Conservation (phyloP, 1,139 yeast species). For the Geotrichum restrictum region DNA sequence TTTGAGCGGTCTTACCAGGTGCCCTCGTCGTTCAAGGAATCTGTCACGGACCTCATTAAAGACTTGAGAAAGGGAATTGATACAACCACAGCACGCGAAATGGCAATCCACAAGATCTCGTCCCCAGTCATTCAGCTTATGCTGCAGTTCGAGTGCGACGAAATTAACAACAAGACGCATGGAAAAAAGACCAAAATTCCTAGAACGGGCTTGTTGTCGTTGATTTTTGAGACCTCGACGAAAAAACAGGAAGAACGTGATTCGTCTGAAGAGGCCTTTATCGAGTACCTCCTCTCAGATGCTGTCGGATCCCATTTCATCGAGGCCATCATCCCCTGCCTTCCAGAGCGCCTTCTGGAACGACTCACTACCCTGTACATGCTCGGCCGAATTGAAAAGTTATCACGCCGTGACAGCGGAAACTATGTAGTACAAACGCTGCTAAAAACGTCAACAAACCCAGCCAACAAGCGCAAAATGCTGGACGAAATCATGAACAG, state of each 20-base stretch:
- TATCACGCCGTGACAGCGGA: constrained; percentile 79
- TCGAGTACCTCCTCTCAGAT: constrained; percentile 79
- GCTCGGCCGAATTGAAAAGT: constrained; percentile 63
- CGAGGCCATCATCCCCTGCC: constrained; percentile 63
- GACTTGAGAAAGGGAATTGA: constrained; percentile 42
- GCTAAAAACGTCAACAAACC: constrained; percentile 51
- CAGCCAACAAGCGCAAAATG: constrained; percentile 53
- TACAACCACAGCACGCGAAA: constrained; percentile 54
- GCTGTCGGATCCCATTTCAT: constrained; percentile 89
- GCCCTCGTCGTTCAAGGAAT: constrained; percentile 65
- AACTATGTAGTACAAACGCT: constrained; percentile 73
- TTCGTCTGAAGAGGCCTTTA: constrained; percentile 69
- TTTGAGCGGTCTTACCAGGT: constrained; percentile 55
- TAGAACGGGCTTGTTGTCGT: constrained; percentile 60
- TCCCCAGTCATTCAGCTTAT: constrained; percentile 84
- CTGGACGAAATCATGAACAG: constrained; percentile 62
- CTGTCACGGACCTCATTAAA: constrained; percentile 34
- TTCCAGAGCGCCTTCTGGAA: constrained; percentile 64
- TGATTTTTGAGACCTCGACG: constrained; percentile 14
- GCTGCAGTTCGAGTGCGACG: constrained; percentile 76
- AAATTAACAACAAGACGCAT: constrained; percentile 45
- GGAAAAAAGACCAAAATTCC: constrained; percentile 47
- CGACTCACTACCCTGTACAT: constrained; percentile 69
- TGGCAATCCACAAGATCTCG: constrained; percentile 73
- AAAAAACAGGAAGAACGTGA: constrained; percentile 39